Base-by-base conservation (phyloP, 352 stramenopile genomes). In the Pythium grandisporangium region DNA sequence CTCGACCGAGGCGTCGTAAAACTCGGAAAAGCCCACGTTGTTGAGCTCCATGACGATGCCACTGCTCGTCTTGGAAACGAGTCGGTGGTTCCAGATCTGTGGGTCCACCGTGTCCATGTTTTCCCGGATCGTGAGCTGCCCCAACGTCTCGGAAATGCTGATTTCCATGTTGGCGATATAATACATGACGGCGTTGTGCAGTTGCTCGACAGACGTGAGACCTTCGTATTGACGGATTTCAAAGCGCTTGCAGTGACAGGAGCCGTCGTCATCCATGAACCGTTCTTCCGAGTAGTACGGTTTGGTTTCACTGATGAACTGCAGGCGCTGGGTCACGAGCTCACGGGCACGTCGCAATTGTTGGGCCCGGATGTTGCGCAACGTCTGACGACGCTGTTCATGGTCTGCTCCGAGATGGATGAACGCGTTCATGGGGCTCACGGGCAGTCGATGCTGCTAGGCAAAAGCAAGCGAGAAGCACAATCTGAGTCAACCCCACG, bases 91-190 rank as follows among this genome's bases (percentile, higher is more conserved):
- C 45, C 42, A 53, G 32, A 60, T 43, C 22, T 39, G 54, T 30
- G 38, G 36, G 26, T 58, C 51, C 20, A 53, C 16, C 4, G 36
- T 22, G 35, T 61, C 51, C 12, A 53, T 42, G 26, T 75, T 58
- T n/a, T 79, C 66, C 7, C 66, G 57, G 14, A 73, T 44, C 1
- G 57, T 72, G 25, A 71, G 53, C 40, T 61, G 34, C 29, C 63
- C 63, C 23, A 73, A 51, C 19, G 52, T 49, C 26, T 72, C 60
- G 14, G 55, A 62, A 19, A 74, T 53, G 19, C 26, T 60, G 44
- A 70, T 72, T 48, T 78, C 60, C 12, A 70, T 55, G 26, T 66
- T 63, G 23, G 46, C 36, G 16, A 75, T 5, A 30, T 70, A 73
- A 12, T 25, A 44, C 17, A 61, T 19, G 13, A 76, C 23, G 2